phyloP scores from a whole-genome alignment of 2,329 filamentous ascomycete species.

The Trichoderma sp. region DNA sequence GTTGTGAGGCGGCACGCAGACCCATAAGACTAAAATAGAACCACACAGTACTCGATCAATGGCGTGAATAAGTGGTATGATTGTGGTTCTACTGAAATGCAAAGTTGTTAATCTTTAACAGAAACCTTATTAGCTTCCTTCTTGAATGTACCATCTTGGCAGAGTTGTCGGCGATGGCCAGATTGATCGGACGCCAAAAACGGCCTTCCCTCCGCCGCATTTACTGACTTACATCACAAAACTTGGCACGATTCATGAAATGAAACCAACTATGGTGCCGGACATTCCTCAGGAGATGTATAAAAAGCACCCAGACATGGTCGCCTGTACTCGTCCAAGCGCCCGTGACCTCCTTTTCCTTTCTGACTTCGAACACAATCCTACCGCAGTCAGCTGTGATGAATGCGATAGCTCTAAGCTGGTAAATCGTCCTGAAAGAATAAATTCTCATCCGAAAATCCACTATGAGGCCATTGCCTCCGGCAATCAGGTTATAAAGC shows the following conservation, averaged over 20 bases:
- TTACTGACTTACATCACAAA: background rate
- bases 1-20: no score
- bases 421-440: background rate
- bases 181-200: background rate
- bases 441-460: background rate
- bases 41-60: no score
- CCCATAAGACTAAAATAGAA: no score
- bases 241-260: background rate
- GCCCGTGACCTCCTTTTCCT: background rate
- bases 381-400: background rate
- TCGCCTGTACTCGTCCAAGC: background rate
- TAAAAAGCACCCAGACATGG: background rate
- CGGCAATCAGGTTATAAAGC: slow-evolving; percentile 20
- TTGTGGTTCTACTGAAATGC: no score
- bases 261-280: background rate
- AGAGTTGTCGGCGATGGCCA: background rate
- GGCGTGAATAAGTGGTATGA: no score
- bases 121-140: no score
- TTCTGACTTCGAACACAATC: slow-evolving; percentile 1
- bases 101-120: no score
- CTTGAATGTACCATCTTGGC: slow-evolving; percentile 26
- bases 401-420: background rate
- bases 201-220: background rate
- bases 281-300: background rate
- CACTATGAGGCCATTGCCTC: slow-evolving; percentile 20